Conservation (phyloP, 495 filamentous ascomycete genomes). For the Xylaria telfairii region DNA sequence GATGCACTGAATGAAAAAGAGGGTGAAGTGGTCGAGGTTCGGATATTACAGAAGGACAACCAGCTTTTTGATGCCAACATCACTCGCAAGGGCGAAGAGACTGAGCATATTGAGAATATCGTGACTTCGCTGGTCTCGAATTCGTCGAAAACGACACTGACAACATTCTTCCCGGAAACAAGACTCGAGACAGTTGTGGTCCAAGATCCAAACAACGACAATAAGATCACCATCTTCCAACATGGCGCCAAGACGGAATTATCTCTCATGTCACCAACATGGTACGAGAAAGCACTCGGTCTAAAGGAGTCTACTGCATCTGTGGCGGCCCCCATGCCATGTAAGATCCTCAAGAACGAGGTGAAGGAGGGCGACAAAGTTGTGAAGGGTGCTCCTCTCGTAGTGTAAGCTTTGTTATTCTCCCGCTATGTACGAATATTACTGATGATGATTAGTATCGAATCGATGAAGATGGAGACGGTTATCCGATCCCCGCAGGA, state of each 20-base stretch:
- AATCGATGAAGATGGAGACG: slow-evolving; percentile 99
- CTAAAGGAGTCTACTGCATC: slow-evolving; percentile 80
- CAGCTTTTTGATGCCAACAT: slow-evolving; percentile 70
- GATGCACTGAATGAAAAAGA: slow-evolving; percentile 50
- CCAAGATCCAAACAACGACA: slow-evolving; percentile 60
- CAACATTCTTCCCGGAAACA: slow-evolving; percentile 74
- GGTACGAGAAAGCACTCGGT: slow-evolving; percentile 87
- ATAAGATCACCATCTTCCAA: slow-evolving; percentile 81
- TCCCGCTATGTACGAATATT: too few species aligned
- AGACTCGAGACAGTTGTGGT: slow-evolving; percentile 83
- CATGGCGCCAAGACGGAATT: slow-evolving; percentile 79
- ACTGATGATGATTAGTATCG: slow-evolving; percentile 60
- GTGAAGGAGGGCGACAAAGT: slow-evolving; percentile 81
- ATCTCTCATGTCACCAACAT: slow-evolving; percentile 68
- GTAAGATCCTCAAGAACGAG: slow-evolving; percentile 87
- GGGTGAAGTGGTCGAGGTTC: slow-evolving; percentile 58
- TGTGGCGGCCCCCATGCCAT: slow-evolving; percentile 89
- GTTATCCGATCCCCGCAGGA: slow-evolving; percentile 89
- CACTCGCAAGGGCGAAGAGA: slow-evolving; percentile 48
- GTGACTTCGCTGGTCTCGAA: slow-evolving; percentile 40
- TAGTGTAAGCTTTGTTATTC: slow-evolving; percentile 64
- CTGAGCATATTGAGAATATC: slow-evolving; percentile 51
- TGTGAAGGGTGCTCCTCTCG: slow-evolving; percentile 83
- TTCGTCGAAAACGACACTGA: slow-evolving; percentile 47
- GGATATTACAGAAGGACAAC: slow-evolving; percentile 67